Evolutionary conservation across 1,284 basidiomycete genomes (phyloP).

Genomic region (Tetrapyrgos nigripes): DNA sequence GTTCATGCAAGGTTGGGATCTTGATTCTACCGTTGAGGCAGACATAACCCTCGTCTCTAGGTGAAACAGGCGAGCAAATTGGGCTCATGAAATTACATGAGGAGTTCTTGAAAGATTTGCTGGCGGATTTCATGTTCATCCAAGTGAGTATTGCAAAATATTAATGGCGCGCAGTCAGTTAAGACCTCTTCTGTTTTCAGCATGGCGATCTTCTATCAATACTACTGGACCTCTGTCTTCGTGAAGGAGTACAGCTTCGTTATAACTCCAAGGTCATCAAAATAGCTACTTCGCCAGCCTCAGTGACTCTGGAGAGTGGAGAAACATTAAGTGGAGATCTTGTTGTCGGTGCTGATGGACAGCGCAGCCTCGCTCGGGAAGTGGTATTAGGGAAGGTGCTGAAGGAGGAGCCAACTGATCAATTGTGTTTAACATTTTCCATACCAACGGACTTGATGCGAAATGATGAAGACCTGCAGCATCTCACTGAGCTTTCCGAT

Average conservation of each 20-base stretch:
- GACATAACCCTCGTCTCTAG: slow-evolving; percentile 23
- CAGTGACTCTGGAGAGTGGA: slow-evolving; percentile 46
- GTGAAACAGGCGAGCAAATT: slow-evolving; percentile 40
- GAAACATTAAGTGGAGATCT: slow-evolving; percentile 50
- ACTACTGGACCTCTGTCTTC: slow-evolving; percentile 53
- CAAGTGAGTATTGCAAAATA: slow-evolving; percentile 32
- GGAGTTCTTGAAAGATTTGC: slow-evolving; percentile 41
- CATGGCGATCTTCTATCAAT: slow-evolving; percentile 63
- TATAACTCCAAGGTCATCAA: slow-evolving; percentile 51
- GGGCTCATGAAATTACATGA: slow-evolving; percentile 42
- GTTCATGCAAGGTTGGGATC: slow-evolving; percentile 20
- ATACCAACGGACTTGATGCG: slow-evolving; percentile 39
- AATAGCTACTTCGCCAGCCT: slow-evolving; percentile 46
- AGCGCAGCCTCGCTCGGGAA: slow-evolving; percentile 57
- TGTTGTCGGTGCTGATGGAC: slow-evolving; percentile 62
- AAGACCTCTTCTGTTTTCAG: slow-evolving; percentile 44
- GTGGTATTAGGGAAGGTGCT: slow-evolving; percentile 39
- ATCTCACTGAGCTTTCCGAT: slow-evolving; percentile 32
- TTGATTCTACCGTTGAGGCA: background rate
- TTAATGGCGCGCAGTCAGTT: slow-evolving; percentile 11
- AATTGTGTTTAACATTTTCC: slow-evolving; percentile 40
- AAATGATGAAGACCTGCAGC: slow-evolving; percentile 42
- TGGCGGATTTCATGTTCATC: slow-evolving; percentile 43
- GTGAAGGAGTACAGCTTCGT: slow-evolving; percentile 53
- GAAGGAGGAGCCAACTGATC: slow-evolving; percentile 42